A percentile compares a stretch with the other conserved stretches of the same genome.
phyloP scores from a whole-genome alignment of 345 rosid genomes.

The Psidium friedrichsthalianum region DNA sequence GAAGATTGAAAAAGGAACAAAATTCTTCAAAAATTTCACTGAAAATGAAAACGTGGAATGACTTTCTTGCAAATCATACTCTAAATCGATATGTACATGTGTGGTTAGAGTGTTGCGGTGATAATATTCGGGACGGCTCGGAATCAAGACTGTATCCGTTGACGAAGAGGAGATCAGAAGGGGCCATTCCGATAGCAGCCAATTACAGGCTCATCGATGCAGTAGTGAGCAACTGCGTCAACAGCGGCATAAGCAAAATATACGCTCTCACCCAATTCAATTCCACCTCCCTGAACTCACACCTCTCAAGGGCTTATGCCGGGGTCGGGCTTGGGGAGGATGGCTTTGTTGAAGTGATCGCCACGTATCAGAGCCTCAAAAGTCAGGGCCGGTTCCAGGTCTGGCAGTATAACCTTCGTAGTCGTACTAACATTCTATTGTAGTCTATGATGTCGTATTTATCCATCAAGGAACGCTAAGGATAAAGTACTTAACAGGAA shows the following conservation, averaged over 20 bases:
- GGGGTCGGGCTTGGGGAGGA: constrained; percentile 53
- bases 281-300: constrained; percentile 84
- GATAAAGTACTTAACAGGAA: too few species aligned
- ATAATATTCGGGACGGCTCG: constrained; percentile 72
- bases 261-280: constrained; percentile 83
- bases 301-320: constrained; percentile 61
- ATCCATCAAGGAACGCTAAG: too few species aligned
- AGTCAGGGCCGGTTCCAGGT: constrained; percentile 82
- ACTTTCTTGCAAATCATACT: not conserved
- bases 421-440: too few species aligned
- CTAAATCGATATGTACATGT: not conserved
- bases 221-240: too few species aligned
- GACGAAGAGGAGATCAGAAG: constrained; percentile 73
- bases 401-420: not conserved
- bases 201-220: constrained; percentile 64
- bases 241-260: constrained; percentile 68
- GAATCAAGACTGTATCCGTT: constrained; percentile 59
- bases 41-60: not conserved
- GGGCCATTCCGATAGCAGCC: constrained; percentile 69
- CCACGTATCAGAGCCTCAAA: constrained; percentile 74
- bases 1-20: not conserved
- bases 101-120: constrained; percentile 56
- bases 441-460: too few species aligned
- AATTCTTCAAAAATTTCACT: not conserved
- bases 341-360: constrained; percentile 65